A percentile compares a stretch with the other conserved stretches of the same genome.
phyloP scores from a whole-genome alignment of 2,329 filamentous ascomycete genomes.

The Fonsecaea multimorphosa region DNA sequence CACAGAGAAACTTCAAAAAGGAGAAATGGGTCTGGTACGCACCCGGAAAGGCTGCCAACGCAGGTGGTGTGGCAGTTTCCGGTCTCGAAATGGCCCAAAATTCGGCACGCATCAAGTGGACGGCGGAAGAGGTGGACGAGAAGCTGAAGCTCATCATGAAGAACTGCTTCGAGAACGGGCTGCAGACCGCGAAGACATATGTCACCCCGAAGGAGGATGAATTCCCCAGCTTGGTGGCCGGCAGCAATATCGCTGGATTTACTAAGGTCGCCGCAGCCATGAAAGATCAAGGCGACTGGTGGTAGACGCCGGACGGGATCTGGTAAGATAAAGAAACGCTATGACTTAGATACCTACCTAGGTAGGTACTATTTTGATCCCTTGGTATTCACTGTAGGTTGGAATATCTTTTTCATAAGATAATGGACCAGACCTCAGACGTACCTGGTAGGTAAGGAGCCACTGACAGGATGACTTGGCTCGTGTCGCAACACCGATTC shows the following conservation, averaged over 20 bases:
- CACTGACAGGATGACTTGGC: too few species aligned
- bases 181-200: conserved; percentile 89
- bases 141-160: conserved; percentile 96
- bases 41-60: conserved; percentile 95
- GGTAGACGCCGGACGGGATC: conserved; percentile 45
- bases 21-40: conserved; percentile 88
- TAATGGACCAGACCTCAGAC: neutral
- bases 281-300: conserved; percentile 98
- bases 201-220: conserved; percentile 78
- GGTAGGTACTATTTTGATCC: neutral
- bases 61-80: conserved; percentile 94
- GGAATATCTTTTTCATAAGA: neutral
- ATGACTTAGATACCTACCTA: neutral
- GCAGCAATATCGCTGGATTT: conserved; percentile 97
- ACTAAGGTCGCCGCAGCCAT: conserved; percentile 94
- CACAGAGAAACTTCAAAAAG: conserved; percentile 71
- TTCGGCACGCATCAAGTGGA: conserved; percentile 84
- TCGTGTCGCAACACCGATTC: too few species aligned
- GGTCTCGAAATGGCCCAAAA: conserved; percentile 99
- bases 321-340: neutral
- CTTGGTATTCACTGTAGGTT: neutral
- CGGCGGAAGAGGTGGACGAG: conserved; percentile 83
- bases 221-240: conserved; percentile 87
- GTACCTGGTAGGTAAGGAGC: too few species aligned
- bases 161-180: conserved; percentile 85